A percentile compares a stretch with the other conserved stretches of the same genome.
Evolutionary conservation across 106 monocot genomes (phyloP).

Genomic region (Allium cepa): DNA sequence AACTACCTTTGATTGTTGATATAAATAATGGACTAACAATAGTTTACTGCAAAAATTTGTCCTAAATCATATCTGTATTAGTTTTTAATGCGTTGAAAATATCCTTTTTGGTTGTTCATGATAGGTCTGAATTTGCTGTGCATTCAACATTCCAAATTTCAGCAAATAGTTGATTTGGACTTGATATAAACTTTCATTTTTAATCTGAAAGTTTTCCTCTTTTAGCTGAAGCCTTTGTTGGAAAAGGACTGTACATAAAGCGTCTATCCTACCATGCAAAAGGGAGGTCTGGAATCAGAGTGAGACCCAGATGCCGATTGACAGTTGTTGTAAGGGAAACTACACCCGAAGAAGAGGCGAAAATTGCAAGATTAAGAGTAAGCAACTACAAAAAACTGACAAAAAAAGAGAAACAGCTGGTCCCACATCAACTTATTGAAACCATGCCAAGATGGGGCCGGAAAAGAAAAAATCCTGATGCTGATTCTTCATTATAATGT

Average conservation of each 20-base stretch:
- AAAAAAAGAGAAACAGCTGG: conserved; percentile 65
- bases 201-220: background rate
- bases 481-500: background rate
- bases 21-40: too few species aligned
- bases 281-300: conserved; percentile 81
- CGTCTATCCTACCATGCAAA: conserved; percentile 89
- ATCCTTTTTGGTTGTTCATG: too few species aligned
- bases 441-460: conserved; percentile 69
- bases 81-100: too few species aligned
- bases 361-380: conserved; percentile 79
- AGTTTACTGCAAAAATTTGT: too few species aligned
- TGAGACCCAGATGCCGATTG: conserved; percentile 72
- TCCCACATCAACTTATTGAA: conserved; percentile 95
- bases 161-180: too few species aligned
- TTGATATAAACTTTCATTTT: too few species aligned
- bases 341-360: conserved; percentile 87
- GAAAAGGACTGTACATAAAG: conserved; percentile 82
- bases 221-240: conserved; percentile 86
- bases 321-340: conserved; percentile 90
- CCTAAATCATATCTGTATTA: too few species aligned
- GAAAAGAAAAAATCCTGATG: conserved; percentile 26
- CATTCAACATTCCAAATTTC: too few species aligned
- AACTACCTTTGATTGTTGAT: too few species aligned
- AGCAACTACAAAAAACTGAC: conserved; percentile 92
- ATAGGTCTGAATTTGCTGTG: too few species aligned